Evolutionary conservation across 176 grass and related monocot genomes (phyloP).

Genomic region (Aegilops umbellulata): DNA sequence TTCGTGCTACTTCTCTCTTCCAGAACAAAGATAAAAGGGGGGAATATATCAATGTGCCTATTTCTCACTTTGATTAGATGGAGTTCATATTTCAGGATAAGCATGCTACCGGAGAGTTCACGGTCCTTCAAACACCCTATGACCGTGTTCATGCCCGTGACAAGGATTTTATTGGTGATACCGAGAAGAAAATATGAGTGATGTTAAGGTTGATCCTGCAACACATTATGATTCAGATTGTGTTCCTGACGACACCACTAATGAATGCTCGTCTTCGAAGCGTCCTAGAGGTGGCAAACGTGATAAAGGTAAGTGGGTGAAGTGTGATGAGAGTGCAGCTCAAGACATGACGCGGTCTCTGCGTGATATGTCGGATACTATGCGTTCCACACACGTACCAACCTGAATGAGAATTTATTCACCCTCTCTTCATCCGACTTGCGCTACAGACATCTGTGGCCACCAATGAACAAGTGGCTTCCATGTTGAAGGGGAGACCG

Average conservation of each 20-base stretch:
- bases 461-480: no score
- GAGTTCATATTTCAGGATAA: constrained; percentile 11
- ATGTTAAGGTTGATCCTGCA: no score
- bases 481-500: no score
- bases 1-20: not conserved
- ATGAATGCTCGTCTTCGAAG: not conserved
- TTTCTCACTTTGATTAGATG: not conserved
- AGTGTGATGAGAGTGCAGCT: not conserved
- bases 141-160: no score
- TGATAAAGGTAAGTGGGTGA: not conserved
- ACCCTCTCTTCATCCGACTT: no score
- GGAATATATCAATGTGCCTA: not conserved
- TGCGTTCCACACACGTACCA: no score
- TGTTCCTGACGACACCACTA: not conserved
- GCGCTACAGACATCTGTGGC: no score
- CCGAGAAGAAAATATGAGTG: no score
- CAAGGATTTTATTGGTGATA: no score
- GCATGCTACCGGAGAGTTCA: not conserved
- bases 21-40: constrained; percentile 3
- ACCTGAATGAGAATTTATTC: no score
- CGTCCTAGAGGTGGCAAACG: not conserved
- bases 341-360: not conserved
- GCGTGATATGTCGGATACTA: not conserved
- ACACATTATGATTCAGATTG: not conserved
- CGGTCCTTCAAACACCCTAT: no score